Percentiles rank a stretch among this genome's conserved stretches.
Conservation (phyloP, 1,139 yeast species). For the Blastobotrys arbuscula region DNA sequence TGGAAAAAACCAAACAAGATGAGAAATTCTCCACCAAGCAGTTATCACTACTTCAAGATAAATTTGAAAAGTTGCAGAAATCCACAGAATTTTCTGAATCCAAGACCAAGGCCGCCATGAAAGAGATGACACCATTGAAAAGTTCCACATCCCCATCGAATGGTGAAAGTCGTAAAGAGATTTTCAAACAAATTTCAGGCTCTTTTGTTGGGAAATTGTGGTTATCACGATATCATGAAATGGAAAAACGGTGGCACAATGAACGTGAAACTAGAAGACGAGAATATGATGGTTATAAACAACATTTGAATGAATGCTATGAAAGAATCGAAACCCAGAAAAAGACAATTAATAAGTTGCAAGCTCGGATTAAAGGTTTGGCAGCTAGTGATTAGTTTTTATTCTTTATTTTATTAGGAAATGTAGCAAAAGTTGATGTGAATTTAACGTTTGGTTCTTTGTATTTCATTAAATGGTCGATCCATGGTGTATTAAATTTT, state of each 20-base stretch:
- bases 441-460: constrained; percentile 14
- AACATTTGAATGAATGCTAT: constrained; percentile 17
- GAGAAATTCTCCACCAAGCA: background rate
- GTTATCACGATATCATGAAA: constrained; percentile 18
- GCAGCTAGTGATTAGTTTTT: background rate
- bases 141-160: background rate
- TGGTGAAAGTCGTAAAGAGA: constrained; percentile 11
- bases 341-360: constrained; percentile 10
- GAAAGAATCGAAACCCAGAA: constrained; percentile 16
- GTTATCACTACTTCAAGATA: background rate
- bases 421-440: constrained; percentile 12
- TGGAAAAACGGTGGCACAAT: constrained; percentile 20
- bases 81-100: background rate
- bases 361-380: constrained; percentile 6
- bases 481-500: constrained; percentile 8
- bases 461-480: constrained; percentile 6
- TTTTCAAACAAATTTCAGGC: constrained; percentile 12
- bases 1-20: background rate
- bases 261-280: constrained; percentile 20
- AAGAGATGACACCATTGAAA: background rate
- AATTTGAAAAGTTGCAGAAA: constrained; percentile 1
- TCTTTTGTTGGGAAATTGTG: constrained; percentile 14
- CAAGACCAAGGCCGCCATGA: constrained; percentile 1
- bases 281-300: constrained; percentile 19
- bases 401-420: background rate